Conservation (phyloP, 805 yeast species). For the Starmerella gropengiesseri region DNA sequence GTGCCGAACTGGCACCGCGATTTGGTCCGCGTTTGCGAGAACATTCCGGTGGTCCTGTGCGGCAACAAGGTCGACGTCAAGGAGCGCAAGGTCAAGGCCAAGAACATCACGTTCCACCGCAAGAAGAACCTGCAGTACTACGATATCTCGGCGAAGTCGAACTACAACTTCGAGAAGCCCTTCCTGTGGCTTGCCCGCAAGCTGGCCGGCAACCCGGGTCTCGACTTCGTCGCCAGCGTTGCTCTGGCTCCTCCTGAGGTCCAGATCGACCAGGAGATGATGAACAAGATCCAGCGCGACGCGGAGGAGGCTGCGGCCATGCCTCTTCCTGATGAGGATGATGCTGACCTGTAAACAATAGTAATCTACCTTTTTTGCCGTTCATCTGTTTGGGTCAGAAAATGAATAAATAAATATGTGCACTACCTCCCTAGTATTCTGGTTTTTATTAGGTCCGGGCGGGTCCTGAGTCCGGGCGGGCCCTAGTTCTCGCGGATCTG, state of each 20-base stretch:
- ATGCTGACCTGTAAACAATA: constrained; percentile 91
- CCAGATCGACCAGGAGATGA: constrained; percentile 87
- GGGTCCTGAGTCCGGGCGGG: too few species aligned
- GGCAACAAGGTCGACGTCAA: constrained; percentile 99
- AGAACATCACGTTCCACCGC: constrained; percentile 99
- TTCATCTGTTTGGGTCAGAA: neutral
- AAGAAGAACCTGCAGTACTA: constrained; percentile 99
- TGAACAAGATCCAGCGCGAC: constrained; percentile 98
- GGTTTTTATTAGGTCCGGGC: too few species aligned
- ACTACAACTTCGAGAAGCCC: constrained; percentile 99
- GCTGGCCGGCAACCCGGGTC: constrained; percentile 93
- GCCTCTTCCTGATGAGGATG: constrained; percentile 99
- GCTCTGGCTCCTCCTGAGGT: constrained; percentile 99
- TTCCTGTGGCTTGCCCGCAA: constrained; percentile 99
- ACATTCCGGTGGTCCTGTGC: constrained; percentile 96
- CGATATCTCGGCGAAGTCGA: constrained; percentile 98
- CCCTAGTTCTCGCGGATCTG: constrained; percentile 6
- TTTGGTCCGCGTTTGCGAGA: constrained; percentile 98
- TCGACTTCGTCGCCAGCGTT: constrained; percentile 98
- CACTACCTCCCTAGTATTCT: too few species aligned
- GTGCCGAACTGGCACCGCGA: constrained; percentile 99
- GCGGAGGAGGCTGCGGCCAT: constrained; percentile 99
- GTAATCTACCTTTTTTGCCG: too few species aligned
- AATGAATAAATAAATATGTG: constrained; percentile 3
- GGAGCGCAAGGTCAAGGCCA: constrained; percentile 99